Evolutionary conservation across 169 alveolate genomes (phyloP).

Genomic region (Babesia ovis): DNA sequence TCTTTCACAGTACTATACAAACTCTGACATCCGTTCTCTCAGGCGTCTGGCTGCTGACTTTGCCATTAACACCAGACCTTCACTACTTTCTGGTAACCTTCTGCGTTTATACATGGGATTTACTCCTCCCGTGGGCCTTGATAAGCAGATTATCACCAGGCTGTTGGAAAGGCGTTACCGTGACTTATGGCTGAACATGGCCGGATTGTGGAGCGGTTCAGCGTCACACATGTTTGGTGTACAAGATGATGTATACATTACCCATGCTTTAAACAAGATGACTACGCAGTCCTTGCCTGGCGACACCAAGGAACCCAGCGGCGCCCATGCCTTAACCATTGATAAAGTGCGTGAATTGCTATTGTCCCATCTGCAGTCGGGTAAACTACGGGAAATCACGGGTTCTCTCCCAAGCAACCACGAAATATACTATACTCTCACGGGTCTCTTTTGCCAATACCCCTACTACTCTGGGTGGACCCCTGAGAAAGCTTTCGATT

Average conservation of each 20-base stretch:
- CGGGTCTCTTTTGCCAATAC: conserved; percentile 29
- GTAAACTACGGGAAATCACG: not conserved
- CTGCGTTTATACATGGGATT: not conserved
- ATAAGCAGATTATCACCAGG: not conserved
- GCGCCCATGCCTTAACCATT: not conserved
- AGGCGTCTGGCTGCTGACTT: conserved; percentile 10
- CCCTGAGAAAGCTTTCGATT: conserved; percentile 48
- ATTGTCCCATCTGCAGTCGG: not conserved
- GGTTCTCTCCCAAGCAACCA: conserved; percentile 21
- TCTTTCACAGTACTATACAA: not conserved
- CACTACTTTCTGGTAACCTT: not conserved
- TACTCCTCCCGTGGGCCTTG: not conserved
- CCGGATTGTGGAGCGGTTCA: conserved; percentile 54
- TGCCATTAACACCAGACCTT: not conserved
- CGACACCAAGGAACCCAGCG: not conserved
- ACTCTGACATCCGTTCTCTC: not conserved
- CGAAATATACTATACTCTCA: conserved; percentile 38
- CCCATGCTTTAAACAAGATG: not conserved
- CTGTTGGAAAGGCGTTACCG: not conserved
- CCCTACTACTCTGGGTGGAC: conserved; percentile 62
- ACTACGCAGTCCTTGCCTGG: not conserved
- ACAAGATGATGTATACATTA: not conserved
- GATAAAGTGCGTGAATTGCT: not conserved
- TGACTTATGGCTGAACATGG: conserved; percentile 38
- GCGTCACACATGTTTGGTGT: not conserved